Evolutionary conservation across 2,329 filamentous ascomycete genomes (phyloP), one percentile per base, ranked within the genome.

Genomic region (Aspergillus felis): DNA sequence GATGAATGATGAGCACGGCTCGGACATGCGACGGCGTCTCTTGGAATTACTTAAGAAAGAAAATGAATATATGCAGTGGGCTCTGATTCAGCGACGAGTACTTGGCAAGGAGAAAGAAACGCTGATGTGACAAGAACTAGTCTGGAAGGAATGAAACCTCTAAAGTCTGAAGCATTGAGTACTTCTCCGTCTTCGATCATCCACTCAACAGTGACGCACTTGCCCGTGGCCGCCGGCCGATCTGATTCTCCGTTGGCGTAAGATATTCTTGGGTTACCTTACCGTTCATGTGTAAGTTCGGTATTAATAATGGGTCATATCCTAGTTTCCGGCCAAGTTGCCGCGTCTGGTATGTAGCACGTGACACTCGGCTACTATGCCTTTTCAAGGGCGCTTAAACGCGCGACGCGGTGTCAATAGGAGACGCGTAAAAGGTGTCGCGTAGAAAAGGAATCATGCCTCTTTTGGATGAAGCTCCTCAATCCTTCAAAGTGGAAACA

Each of bases 401-500:
- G 53, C 53, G 48, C 22, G 57, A 60, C 59, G 57, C 57, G 62
- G 54, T 29, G 27, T 25, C 32, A 0, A 14, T 17, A n/a, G 32
- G 5, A 20, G 29, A 51, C 25, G 54, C 50, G 56, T 56, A 50
- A 48, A 56, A 57, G 35, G 12, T 28, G 32, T 46, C 49, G 27
- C 56, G 32, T 35, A 17, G 32, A 46, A n/a, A 49, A 51, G 22
- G 50, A 60, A 66, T 65, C 63, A 64, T 60, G 58, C 64, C 63
- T 53, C 42, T 51, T 65, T 62, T 20, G 60, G 63, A 49, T 32
- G 55, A 55, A 53, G 50, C 50, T 38, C 41, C 17, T 14, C 20
- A 20, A 22, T 9, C 9, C 50, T 38, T 49, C 32, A 51, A 25
- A 38, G 32, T 38, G 14, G 14, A 38, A 17, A 17, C 14, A 38